Evolutionary conservation across 805 yeast species (phyloP), one percentile per base, ranked within the genome.

Genomic region (Candida ipomoeae): DNA sequence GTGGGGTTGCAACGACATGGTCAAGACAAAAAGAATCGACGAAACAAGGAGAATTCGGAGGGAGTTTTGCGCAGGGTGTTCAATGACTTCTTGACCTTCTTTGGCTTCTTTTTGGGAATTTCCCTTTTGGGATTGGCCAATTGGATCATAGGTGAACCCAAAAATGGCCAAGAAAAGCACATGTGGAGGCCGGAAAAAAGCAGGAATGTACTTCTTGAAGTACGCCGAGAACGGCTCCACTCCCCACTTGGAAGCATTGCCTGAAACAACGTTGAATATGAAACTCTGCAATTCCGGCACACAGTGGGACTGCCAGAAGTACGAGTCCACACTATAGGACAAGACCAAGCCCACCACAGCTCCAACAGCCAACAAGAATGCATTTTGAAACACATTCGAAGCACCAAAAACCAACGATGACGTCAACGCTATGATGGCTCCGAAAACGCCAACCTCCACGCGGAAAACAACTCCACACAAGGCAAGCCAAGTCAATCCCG

Each of bases 221-320:
- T 92, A 92, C 0, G 87, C 79, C 35, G 66, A 54, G 58, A 76
- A 78, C 4, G 98, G 96, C 63, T 87, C 91, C 1, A 76, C 77
- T 0, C 97, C 98, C 97, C 97, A 92, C 14, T 81, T 74, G 1
- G 78, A 65, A 1, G 96, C 75, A 38, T 87, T 81, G 1, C 96
- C 96, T 8, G 79, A 65, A n/a, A 90, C 51, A 2, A 88, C 86
- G 65, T 92, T 92, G 70, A 81, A 91, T 13, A 80, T 46, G 60
- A 91, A 84, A 0, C 92, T 80, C 45, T 77, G 78, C 1, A 88
- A 48, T 65, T 91, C 97, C 0, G 98, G 97, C 32, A 87, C 65
- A n/a, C 80, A 66, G 20, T 45, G 53, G 55, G 66, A 44, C 48
- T 68, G 57, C 97, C 97, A 92, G 66, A 89, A 88, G 61, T 78